Percentiles rank a stretch among this genome's conserved stretches.
phyloP scores from a whole-genome alignment of 202 grass and related monocot genomes.

The Musa balbisiana region DNA sequence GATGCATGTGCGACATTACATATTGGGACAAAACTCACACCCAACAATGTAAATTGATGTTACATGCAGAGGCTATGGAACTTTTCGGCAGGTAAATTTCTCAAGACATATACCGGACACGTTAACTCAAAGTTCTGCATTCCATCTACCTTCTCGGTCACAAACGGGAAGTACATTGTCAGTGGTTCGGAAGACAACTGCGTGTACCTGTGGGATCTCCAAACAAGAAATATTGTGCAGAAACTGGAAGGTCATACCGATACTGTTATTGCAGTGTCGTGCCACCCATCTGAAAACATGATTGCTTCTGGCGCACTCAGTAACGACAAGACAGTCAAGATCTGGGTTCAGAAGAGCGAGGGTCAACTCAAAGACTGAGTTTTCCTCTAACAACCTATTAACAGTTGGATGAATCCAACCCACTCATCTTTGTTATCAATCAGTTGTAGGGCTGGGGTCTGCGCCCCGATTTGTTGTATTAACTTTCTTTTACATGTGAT shows the following conservation, averaged over 20 bases:
- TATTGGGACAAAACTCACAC: conserved; percentile 3
- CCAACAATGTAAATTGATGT: conserved; percentile 16
- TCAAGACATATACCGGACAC: conserved; percentile 87
- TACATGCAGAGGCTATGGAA: conserved; percentile 76
- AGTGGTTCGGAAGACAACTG: conserved; percentile 83
- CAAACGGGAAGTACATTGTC: conserved; percentile 77
- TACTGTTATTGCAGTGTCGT: conserved; percentile 72
- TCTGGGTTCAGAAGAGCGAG: conserved; percentile 48
- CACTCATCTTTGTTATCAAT: background rate
- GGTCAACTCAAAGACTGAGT: background rate
- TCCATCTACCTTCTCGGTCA: conserved; percentile 69
- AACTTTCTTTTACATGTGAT: too few relatives aligned
- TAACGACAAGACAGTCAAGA: conserved; percentile 75
- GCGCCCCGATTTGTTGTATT: too few relatives aligned
- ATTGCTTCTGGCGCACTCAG: conserved; percentile 76
- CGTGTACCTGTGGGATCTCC: conserved; percentile 87
- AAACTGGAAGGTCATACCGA: conserved; percentile 83
- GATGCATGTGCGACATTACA: background rate
- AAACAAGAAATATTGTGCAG: conserved; percentile 76
- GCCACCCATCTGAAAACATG: conserved; percentile 77
- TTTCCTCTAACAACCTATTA: background rate
- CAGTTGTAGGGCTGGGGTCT: too few relatives aligned
- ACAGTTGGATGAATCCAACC: background rate
- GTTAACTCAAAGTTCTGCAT: conserved; percentile 79
- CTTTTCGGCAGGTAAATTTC: conserved; percentile 69